Evolutionary conservation across 2,329 filamentous ascomycete species (phyloP).

Genomic region (Colletotrichum simmondsii): DNA sequence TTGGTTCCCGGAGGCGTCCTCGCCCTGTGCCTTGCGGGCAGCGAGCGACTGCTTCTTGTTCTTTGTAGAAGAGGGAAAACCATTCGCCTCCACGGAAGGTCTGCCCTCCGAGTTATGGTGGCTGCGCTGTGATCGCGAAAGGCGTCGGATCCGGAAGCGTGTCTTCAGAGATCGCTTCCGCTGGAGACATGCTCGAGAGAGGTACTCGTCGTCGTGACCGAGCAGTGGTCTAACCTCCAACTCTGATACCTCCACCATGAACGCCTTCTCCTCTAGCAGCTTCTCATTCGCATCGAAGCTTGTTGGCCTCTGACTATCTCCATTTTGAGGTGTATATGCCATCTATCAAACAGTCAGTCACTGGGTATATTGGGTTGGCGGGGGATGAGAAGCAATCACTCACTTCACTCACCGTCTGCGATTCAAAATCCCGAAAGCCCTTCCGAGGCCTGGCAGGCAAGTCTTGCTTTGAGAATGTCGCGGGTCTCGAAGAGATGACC

Average conservation of each 20-base stretch:
- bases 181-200: background rate
- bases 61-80: background rate
- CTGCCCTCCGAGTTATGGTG: background rate
- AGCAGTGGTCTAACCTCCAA: background rate
- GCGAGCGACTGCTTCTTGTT: background rate
- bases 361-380: background rate
- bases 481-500: background rate
- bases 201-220: background rate
- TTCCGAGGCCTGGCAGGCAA: background rate
- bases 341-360: background rate
- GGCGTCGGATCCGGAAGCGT: background rate
- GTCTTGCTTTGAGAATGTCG: background rate
- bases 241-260: background rate
- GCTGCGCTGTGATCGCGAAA: background rate
- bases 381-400: background rate
- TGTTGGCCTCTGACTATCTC: background rate
- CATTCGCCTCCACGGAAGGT: background rate
- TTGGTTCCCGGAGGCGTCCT: background rate
- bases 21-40: background rate
- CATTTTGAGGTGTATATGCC: background rate
- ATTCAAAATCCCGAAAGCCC: background rate
- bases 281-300: background rate
- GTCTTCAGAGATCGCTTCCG: background rate
- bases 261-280: background rate
- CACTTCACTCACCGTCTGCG: background rate